Evolutionary conservation across 164 flowering plant genomes (phyloP), one percentile per base, ranked within the genome.

Genomic region (Dillenia suffruticosa): DNA sequence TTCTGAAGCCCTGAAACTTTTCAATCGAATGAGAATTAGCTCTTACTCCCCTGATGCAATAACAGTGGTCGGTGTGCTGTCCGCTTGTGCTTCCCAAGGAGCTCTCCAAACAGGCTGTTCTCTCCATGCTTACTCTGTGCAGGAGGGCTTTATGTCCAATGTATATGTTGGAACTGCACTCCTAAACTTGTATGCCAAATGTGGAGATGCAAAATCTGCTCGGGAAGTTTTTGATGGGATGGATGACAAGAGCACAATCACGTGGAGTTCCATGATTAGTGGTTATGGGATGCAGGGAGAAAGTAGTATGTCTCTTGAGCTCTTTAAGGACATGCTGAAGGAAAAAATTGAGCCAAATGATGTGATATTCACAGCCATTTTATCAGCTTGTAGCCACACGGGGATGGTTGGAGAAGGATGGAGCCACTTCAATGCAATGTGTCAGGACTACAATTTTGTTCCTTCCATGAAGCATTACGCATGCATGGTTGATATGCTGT

Each of bases 281-380:
- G 86, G 87, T 52, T 84, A 84, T 74, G 97, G 95, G 48, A 69
- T 80, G 72, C 85, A 82, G 43, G 94, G 97, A 46, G 81, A 84
- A 50, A 55, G 75, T 44, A 58, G 10, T 50, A 76, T 58, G 47
- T 81, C 89, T 57, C 66, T 90, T 47, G 63, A 67, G 15, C 72
- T 88, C 46, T 82, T 81, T 47, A 52, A 59, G 15, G 73, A 82
- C 44, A 83, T 88, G 92, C n/a, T 81, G 68, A 76, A 70, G 58
- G 84, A 79, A 54, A 65, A 77, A 3, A 6, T 82, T 64, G 70
- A 77, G 62, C 95, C 90, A 0, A 84, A 63, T 69, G 90, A 86
- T 70, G 78, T 73, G 53, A 77, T 76, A 52, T 88, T 88, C 68
- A 81, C 86, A 0, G 57, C 81, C 40, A 62, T 90, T 49, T 66